Base-by-base conservation (phyloP, 2,329 filamentous ascomycete genomes). In the Cladosporium sp. region DNA sequence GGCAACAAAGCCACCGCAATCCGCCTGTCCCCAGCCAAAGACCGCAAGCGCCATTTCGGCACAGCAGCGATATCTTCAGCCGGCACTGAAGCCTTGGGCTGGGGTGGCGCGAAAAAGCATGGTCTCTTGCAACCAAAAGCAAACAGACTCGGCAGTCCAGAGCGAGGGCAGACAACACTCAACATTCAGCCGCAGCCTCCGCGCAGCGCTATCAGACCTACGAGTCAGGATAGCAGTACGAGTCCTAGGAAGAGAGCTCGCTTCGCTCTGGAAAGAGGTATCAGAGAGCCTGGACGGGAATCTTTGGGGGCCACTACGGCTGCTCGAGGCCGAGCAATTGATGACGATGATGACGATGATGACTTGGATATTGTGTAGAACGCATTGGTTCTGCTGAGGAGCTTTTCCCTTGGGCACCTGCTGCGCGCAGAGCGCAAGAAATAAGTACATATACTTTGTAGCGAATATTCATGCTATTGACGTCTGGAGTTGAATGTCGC, bases 211-310 rank as follows among this genome's bases (percentile, higher is more conserved):
- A 47, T 55, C n/a, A 44, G 66, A 6, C 57, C 60, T 3, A 47
- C 59, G 36, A 65, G 62, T 45, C 61, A 66, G 53, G 65, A 66
- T 36, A 64, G 64, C 1, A 76, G 73, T 61, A 49, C 58, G 68
- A 77, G 58, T 59, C 68, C 67, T 24, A 70, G 67, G 37, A 79
- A 78, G 72, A 79, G 79, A 60, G 77, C 78, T n/a, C 67, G 78
- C 19, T 73, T 80, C 13, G 65, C 77, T 45, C 65, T 80, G n/a
- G 74, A 74, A 37, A 79, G 78, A 62, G 78, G 78, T 4, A 77
- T 80, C 40, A 68, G 78, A 28, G 75, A 77, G 64, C 78, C 78
- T 1, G 78, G 78, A 3, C 62, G 78, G 42, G 78, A 80, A 48
- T 78, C 75, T 61, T 74, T 55, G 69, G 74, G 32, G 66, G 64